These are phyloP conservation scores for Diaporthe capsici DNA, from an alignment of 2,329 filamentous ascomycete genomes.

Conservation along the genomic window DNA sequence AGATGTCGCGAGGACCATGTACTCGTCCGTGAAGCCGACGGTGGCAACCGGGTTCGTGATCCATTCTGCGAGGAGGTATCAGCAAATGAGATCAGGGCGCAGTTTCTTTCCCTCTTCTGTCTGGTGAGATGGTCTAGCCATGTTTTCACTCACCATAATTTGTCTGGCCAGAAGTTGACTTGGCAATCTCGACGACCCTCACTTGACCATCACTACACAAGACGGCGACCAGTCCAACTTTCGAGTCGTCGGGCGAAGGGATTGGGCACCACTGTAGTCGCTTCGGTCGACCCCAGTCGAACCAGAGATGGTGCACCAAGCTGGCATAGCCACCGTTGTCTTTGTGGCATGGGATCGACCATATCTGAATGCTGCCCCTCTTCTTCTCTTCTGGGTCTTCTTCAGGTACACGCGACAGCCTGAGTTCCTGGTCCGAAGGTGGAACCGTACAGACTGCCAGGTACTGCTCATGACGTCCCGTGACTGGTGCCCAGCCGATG, in stretches of 20 bases:
- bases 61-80: slow-evolving; percentile 54
- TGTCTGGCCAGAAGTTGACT: slow-evolving; percentile 48
- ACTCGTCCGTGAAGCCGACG: slow-evolving; percentile 62
- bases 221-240: slow-evolving; percentile 60
- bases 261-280: slow-evolving; percentile 69
- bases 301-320: slow-evolving; percentile 50
- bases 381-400: slow-evolving; percentile 34
- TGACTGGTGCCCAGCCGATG: slow-evolving; percentile 66
- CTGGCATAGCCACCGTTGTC: slow-evolving; percentile 19
- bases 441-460: slow-evolving; percentile 67
- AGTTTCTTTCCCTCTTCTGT: not conserved
- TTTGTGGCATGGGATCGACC: slow-evolving; percentile 40
- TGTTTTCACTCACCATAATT: slow-evolving; percentile 57
- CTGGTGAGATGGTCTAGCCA: not conserved
- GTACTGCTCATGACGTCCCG: slow-evolving; percentile 57
- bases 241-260: slow-evolving; percentile 48
- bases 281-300: slow-evolving; percentile 65
- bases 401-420: slow-evolving; percentile 29
- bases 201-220: slow-evolving; percentile 67
- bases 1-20: slow-evolving; percentile 63
- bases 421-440: slow-evolving; percentile 61
- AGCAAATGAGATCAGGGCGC: not conserved
- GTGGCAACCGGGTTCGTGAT: slow-evolving; percentile 60
- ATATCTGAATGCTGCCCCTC: slow-evolving; percentile 40
- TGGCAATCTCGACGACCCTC: slow-evolving; percentile 60